These are phyloP conservation scores for Claviceps lovelessii DNA, from an alignment of 2,329 filamentous ascomycete genomes.

Conservation along the genomic window DNA sequence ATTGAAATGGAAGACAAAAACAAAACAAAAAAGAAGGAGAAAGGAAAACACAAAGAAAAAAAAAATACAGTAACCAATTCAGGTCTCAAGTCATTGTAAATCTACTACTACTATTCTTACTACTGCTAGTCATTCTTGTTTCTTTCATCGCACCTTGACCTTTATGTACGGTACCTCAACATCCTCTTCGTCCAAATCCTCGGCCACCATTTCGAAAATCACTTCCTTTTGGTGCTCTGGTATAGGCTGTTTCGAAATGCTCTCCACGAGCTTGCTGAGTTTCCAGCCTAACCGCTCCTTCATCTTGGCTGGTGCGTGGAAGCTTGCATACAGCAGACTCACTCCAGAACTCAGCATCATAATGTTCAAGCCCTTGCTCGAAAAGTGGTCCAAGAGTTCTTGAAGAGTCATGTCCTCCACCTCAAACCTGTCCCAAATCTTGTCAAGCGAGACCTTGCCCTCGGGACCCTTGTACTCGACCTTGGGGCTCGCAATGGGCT, in stretches of 20 bases:
- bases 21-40: background rate
- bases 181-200: slow-evolving; percentile 79
- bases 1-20: too few species aligned
- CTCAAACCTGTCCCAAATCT: slow-evolving; percentile 97
- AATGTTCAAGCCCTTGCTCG: slow-evolving; percentile 64
- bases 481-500: slow-evolving; percentile 89
- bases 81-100: background rate
- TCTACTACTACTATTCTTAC: background rate
- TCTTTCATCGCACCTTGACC: slow-evolving; percentile 47
- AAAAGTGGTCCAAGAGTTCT: slow-evolving; percentile 72
- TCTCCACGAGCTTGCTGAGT: slow-evolving; percentile 76
- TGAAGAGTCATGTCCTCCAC: slow-evolving; percentile 70
- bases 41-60: background rate
- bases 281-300: slow-evolving; percentile 74
- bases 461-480: slow-evolving; percentile 70
- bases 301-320: slow-evolving; percentile 66
- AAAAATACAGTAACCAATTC: background rate
- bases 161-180: slow-evolving; percentile 96
- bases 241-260: slow-evolving; percentile 81
- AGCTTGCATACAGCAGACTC: slow-evolving; percentile 83
- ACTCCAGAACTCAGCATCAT: slow-evolving; percentile 97
- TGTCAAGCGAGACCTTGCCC: slow-evolving; percentile 74
- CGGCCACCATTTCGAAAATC: slow-evolving; percentile 90
- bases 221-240: slow-evolving; percentile 87
- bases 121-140: background rate